Evolutionary conservation across 202 grass and related monocot species (phyloP).

Genomic region (Eragrostis tef): DNA sequence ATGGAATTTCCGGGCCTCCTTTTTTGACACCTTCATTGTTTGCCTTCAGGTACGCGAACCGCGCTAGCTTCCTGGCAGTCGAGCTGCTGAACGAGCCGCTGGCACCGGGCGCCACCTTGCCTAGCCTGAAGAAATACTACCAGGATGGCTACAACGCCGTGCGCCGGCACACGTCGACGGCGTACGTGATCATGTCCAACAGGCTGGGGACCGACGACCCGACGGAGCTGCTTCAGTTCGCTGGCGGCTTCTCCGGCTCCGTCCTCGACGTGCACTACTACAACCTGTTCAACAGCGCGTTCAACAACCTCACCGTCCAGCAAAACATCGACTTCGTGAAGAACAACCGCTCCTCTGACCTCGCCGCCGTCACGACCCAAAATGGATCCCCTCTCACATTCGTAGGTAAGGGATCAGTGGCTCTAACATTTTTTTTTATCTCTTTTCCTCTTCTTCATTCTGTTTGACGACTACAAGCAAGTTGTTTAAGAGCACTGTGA

Average conservation of each 20-base stretch:
- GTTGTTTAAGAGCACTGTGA: neutral
- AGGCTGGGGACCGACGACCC: constrained; percentile 1
- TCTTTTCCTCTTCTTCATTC: neutral
- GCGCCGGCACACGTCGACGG: constrained; percentile 40
- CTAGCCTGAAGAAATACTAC: constrained; percentile 55
- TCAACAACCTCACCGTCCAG: constrained; percentile 34
- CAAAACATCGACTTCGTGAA: constrained; percentile 52
- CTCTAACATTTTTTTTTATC: neutral
- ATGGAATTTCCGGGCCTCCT: no score
- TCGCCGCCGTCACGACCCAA: neutral
- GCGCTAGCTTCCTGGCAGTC: constrained; percentile 44
- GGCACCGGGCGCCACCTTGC: constrained; percentile 30
- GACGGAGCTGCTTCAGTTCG: constrained; percentile 57
- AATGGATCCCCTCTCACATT: constrained; percentile 44
- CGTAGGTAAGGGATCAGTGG: constrained; percentile 33
- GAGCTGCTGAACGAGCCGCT: constrained; percentile 63
- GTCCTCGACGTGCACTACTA: constrained; percentile 69
- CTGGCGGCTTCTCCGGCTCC: constrained; percentile 1
- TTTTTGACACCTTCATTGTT: neutral
- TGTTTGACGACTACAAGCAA: neutral
- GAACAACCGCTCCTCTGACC: constrained; percentile 24
- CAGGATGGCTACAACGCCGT: constrained; percentile 51
- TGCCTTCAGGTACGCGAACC: constrained; percentile 45
- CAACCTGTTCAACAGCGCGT: constrained; percentile 35
- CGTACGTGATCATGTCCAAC: constrained; percentile 61